Conservation (phyloP, 257 asterid genomes). For the Ballota nigra region DNA sequence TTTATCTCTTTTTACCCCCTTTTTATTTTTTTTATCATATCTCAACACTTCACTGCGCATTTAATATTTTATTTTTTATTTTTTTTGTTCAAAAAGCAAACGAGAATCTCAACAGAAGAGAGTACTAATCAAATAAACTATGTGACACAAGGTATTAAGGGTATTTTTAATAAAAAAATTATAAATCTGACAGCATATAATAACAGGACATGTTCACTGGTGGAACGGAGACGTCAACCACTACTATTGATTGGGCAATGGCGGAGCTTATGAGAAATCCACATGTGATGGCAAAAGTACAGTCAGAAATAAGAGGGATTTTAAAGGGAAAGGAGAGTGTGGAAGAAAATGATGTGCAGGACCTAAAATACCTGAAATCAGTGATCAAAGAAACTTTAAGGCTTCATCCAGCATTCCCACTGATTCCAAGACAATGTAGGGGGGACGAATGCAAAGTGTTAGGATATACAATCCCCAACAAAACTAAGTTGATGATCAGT, state of each 20-base stretch:
- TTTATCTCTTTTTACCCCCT: too few relatives aligned
- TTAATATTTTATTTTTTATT: too few relatives aligned
- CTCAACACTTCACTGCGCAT: too few relatives aligned
- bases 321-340: neutral
- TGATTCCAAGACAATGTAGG: conserved; percentile 31
- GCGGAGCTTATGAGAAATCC: conserved; percentile 26
- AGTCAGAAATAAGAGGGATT: neutral
- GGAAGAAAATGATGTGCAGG: conserved; percentile 16
- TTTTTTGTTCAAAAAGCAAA: too few relatives aligned
- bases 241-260: conserved; percentile 30
- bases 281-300: neutral
- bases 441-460: conserved; percentile 15
- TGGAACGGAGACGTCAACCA: conserved; percentile 25
- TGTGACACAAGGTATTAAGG: too few relatives aligned
- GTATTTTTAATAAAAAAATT: too few relatives aligned
- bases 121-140: too few relatives aligned
- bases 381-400: conserved; percentile 26
- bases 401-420: conserved; percentile 34
- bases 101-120: too few relatives aligned
- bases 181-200: too few relatives aligned
- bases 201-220: conserved; percentile 13
- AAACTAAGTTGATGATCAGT: conserved; percentile 24
- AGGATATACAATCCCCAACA: conserved; percentile 28
- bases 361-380: conserved; percentile 22
- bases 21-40: too few relatives aligned